Conservation (phyloP, 768 basidiomycete genomes). For the Chalciporus sphaerocephalus region DNA sequence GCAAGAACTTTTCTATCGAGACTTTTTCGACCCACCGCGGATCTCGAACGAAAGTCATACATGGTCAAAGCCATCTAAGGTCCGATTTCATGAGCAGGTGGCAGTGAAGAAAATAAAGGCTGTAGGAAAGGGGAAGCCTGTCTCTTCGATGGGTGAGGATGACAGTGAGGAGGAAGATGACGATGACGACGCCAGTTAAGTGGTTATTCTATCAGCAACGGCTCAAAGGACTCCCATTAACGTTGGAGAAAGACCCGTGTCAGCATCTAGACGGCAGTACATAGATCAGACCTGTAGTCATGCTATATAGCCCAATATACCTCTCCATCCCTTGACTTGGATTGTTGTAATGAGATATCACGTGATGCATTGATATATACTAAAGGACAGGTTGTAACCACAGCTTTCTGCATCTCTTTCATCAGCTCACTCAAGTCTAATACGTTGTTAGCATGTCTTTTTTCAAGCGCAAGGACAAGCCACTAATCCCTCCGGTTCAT, state of each 20-base stretch:
- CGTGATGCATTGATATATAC: constrained; percentile 1
- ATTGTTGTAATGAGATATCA: constrained; percentile 27
- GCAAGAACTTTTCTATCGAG: constrained; percentile 64
- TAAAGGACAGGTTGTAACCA: not conserved
- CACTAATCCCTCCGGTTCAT: constrained; percentile 64
- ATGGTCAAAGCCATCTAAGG: constrained; percentile 36
- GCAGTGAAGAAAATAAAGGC: constrained; percentile 76
- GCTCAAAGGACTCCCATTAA: not conserved
- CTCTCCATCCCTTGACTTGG: too few relatives aligned
- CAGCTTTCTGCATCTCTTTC: constrained; percentile 6
- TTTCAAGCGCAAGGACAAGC: constrained; percentile 64
- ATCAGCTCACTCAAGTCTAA: not conserved
- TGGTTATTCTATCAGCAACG: not conserved
- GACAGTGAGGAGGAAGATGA: constrained; percentile 39
- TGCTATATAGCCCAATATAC: not conserved
- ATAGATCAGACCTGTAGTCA: not conserved
- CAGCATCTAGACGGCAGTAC: not conserved
- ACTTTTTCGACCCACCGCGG: constrained; percentile 74
- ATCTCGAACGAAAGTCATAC: constrained; percentile 13
- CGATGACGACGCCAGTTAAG: constrained; percentile 30
- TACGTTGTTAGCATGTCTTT: constrained; percentile 22
- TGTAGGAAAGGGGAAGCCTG: constrained; percentile 59
- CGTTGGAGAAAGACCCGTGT: not conserved
- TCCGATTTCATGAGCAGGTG: constrained; percentile 80
- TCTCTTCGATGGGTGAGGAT: constrained; percentile 37